Conservation (phyloP, 352 stramenopile genomes). For the Globisporangium acanthophoron region DNA sequence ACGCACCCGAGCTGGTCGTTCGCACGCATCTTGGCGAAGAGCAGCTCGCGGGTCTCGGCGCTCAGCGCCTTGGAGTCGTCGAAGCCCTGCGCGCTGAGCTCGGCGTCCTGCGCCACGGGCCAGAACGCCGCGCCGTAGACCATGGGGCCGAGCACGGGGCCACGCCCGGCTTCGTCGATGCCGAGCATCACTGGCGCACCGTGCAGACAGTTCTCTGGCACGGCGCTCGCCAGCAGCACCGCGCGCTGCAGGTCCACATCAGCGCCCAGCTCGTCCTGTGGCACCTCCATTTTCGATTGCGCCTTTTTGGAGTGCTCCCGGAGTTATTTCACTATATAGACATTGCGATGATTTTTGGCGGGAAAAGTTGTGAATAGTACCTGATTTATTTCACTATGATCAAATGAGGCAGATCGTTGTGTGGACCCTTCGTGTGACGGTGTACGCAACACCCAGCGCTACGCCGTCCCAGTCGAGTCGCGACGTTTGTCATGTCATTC, state of each 20-base stretch:
- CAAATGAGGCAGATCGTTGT: no score
- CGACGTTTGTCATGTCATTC: no score
- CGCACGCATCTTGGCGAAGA: conserved; percentile 88
- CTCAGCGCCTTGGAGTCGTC: conserved; percentile 94
- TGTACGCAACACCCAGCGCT: no score
- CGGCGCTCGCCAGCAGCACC: conserved; percentile 54
- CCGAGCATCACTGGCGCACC: conserved; percentile 85
- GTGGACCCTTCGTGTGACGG: no score
- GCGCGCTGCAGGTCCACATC: conserved; percentile 40
- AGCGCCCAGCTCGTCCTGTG: neutral
- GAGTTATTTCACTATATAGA: neutral
- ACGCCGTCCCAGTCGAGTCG: no score
- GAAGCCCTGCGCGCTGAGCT: conserved; percentile 86
- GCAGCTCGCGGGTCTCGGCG: conserved; percentile 71
- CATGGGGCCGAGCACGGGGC: conserved; percentile 94
- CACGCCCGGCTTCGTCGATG: conserved; percentile 94
- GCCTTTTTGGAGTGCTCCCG: neutral
- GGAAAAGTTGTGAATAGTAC: neutral
- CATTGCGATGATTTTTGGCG: no score
- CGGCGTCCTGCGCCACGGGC: conserved; percentile 54
- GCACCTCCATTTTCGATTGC: neutral
- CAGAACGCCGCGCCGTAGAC: conserved; percentile 93
- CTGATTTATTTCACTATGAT: neutral
- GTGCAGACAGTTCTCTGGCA: conserved; percentile 52
- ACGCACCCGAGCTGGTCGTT: conserved; percentile 55